Conservation (phyloP, 1,284 basidiomycete genomes). For the Hortiboletus rubellus region DNA sequence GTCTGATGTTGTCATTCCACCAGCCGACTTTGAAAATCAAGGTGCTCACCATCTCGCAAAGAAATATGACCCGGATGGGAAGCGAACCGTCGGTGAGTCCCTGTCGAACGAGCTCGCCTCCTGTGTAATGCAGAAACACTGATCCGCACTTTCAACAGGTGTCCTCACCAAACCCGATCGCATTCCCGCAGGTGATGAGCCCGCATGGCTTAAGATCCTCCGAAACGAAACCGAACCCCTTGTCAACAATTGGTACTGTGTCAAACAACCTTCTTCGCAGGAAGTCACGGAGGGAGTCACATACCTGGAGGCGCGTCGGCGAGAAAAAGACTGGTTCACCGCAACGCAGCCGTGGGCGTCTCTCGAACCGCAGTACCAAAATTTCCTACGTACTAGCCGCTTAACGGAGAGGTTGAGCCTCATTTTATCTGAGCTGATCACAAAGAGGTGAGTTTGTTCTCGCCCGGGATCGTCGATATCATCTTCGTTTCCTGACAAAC, state of each 20-base stretch:
- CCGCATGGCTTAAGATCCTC: conserved; percentile 58
- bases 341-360: conserved; percentile 54
- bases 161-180: conserved; percentile 83
- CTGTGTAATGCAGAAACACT: conserved; percentile 15
- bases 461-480: neutral
- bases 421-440: conserved; percentile 58
- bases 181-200: conserved; percentile 62
- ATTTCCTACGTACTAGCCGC: conserved; percentile 49
- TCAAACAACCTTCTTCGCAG: conserved; percentile 66
- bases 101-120: too few relatives aligned
- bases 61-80: too few relatives aligned
- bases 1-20: neutral
- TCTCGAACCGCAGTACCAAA: conserved; percentile 49
- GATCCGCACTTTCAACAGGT: conserved; percentile 41
- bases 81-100: too few relatives aligned
- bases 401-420: conserved; percentile 56
- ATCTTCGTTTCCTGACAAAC: neutral
- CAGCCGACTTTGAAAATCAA: conserved; percentile 79
- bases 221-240: conserved; percentile 56
- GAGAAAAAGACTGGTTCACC: conserved; percentile 70
- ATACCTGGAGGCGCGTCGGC: conserved; percentile 58
- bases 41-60: conserved; percentile 26
- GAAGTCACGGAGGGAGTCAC: conserved; percentile 56
- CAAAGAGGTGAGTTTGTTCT: conserved; percentile 45
- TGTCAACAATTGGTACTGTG: conserved; percentile 62